Base-by-base conservation (phyloP, 1,284 basidiomycete species). In the Cystobasidium pallidum region DNA sequence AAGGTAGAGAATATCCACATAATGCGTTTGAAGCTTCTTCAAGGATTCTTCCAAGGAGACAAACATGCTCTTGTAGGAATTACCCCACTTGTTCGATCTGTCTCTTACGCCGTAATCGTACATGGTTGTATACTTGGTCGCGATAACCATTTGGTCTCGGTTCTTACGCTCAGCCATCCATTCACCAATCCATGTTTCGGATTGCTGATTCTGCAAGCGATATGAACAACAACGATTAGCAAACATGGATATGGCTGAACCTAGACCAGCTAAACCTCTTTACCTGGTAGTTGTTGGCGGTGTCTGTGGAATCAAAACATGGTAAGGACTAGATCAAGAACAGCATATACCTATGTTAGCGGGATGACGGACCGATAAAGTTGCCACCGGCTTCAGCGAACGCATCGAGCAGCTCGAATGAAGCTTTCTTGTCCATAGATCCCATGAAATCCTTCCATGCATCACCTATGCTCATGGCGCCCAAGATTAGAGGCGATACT, bases 1-100 rank as follows among this genome's bases (percentile, higher is more conserved):
- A 36, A 64, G 62, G 47, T 17, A 86, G 78, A 78, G 86, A 87
- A 57, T 79, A 71, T 84, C 83, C 71, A 84, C 80, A 74, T 82
- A 88, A 45, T 78, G 76, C 13, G 87, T 88, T 28, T 85, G 82
- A 7, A 88, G 82, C 76, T 86, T 87, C 78, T 85, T 84, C 70
- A 88, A 81, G 26, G 84, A 66, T 41, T 43, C 57, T n/a, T 64
- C 43, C n/a, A 86, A 79, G 47, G 83, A 83, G 43, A 84, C 51
- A 65, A 82, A 81, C 72, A 86, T 73, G 0, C 83, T 81, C 75
- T 86, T 86, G 65, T 78, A 55, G 68, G 81, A 83, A 78, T 87
- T 87, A 0, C 86, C 86, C 3, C 76, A 76, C 75, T 84, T 86
- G 63, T 82, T 78, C 74, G 80, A 58, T 41, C 43, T 64, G 78